Evolutionary conservation across 352 stramenopile species (phyloP), one percentile per base, ranked within the genome.

Genomic region (Phytopythium litorale): DNA sequence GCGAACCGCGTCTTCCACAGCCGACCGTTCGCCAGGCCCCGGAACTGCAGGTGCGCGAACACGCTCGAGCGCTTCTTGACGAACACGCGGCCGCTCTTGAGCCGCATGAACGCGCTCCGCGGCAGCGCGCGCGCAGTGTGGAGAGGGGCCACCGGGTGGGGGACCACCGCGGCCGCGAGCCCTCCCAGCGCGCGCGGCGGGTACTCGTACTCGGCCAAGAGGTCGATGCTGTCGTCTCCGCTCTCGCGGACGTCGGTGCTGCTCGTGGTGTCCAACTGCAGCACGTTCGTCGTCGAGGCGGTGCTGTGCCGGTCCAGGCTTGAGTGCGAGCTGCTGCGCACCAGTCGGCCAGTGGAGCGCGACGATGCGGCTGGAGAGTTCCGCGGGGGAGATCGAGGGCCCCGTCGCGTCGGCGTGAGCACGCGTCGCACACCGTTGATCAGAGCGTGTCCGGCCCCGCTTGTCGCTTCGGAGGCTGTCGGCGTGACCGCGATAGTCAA

Each of bases 1-100:
- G 87, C 87, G 55, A 81, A 94, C n/a, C 87, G 84, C 33, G 81
- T 83, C 63, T 96, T 96, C 87, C 87, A 96, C 56, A 89, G 71
- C 11, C 81, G 71, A 37, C 71, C 67, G 49, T 76, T 89, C 35
- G 66, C 72, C 16, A 81, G 60, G 2, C 81, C 75, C 48, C 82
- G 88, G 57, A 89, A 65, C 57, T 92, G 88, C 60, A 92, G 58
- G 52, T 90, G 81, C 28, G 84, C 78, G 53, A 94, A 89, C 54
- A 94, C 64, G 58, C 84, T 92, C 56, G 75, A 80, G 46, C 87
- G 75, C 65, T 94, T 96, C 66, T 91, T 91, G 28, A 96, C 87
- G 25, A 89, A 73, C 23, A 96, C 81, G 23, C 58, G 68, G 38
- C 79, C 78, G n/a, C 73, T 67, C 60, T 93, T 92, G 46, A 94